These are phyloP conservation scores for Monilinia vaccinii-corymbosi DNA, from an alignment of 2,329 filamentous ascomycete species.

Conservation along the genomic window DNA sequence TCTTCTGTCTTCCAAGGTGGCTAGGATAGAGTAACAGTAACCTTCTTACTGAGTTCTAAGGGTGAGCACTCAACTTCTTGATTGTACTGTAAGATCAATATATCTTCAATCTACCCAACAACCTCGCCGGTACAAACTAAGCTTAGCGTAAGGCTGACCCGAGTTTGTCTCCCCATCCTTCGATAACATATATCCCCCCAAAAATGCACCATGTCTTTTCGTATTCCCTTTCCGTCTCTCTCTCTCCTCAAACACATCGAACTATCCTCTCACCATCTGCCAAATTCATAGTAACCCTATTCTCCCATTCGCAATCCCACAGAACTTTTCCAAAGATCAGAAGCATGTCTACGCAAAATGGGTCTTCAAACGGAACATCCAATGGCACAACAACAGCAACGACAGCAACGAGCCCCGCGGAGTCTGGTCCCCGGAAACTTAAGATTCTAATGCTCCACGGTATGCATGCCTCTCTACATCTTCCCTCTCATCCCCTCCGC, in stretches of 20 bases:
- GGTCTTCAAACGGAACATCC: neutral
- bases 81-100: too few relatives aligned
- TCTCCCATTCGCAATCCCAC: too few relatives aligned
- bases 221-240: neutral
- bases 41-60: too few relatives aligned
- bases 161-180: neutral
- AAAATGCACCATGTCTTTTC: constrained; percentile 1
- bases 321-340: neutral
- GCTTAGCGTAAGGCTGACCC: constrained; percentile 1
- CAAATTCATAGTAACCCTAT: neutral
- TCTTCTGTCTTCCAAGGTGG: too few relatives aligned
- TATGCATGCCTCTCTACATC: constrained; percentile 28
- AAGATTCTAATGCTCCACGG: constrained; percentile 75
- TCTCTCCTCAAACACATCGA: neutral
- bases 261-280: too few relatives aligned
- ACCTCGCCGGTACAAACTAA: neutral
- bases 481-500: neutral
- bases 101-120: neutral
- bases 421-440: constrained; percentile 27
- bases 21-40: too few relatives aligned
- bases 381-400: neutral
- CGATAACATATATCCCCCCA: neutral
- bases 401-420: neutral
- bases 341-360: neutral
- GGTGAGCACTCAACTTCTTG: too few relatives aligned